Evolutionary conservation across 225 moss, liverwort and hornwort species (phyloP), one percentile per base, ranked within the genome.

Genomic region (Polytrichum formosum): DNA sequence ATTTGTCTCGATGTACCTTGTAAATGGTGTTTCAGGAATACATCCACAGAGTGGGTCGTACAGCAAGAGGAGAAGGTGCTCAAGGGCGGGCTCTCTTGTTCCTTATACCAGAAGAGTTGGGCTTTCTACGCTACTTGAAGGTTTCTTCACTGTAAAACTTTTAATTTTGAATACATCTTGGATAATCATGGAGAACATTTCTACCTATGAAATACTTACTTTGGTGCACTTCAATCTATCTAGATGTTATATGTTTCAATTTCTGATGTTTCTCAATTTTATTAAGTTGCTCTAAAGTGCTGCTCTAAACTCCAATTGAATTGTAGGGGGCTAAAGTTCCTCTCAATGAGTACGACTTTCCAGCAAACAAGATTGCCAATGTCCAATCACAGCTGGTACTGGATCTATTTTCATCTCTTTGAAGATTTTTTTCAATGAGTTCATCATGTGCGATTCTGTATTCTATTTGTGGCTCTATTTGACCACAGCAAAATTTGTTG

Each of bases 41-140:
- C 17, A 98, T 98, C 75, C 97, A 98, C 73, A 80, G 97, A 74
- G 97, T 98, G 64, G 97, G 97, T 64, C 91, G 94, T 65, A 98
- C 97, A 64, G 97, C 97, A 19, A 89, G 97, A 84, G 97, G 97
- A 66, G 97, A 94, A 83, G 94, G 94, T 35, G 89, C 91, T 22
- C 89, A 72, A 67, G 97, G 97, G 30, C 86, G 86, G 67, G 97
- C 97, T 54, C 87, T 98, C 29, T 63, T 98, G 55, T 98, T 98
- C 66, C 90, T 98, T 13, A 91, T 92, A 27, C 97, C 97, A 2
- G 97, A 98, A 72, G 97, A 98, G 71, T 79, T 92, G 8, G 91
- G 90, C 28, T 98, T 98, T 55, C 90, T 94, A 26, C 80, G 84
- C 28, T 98, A 98, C 19, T 73, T 98, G 1, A 94, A 92, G 83